Evolutionary conservation across 331 rosid species (phyloP).

Genomic region (Rosa hybrid): DNA sequence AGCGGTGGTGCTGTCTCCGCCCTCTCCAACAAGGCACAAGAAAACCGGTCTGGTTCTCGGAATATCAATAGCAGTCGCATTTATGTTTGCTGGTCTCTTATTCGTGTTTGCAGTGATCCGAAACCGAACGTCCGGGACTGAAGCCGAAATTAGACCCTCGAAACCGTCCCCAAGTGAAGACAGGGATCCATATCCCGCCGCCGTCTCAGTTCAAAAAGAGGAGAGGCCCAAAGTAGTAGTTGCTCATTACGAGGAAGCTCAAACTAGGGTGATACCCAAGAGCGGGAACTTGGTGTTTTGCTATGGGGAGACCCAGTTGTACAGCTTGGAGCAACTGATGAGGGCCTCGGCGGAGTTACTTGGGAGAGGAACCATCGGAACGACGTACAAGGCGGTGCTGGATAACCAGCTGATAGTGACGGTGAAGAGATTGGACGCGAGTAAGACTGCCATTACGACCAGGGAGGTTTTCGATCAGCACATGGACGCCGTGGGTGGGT

Average conservation of each 20-base stretch:
- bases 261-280: slow-evolving; percentile 26
- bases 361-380: slow-evolving; percentile 79
- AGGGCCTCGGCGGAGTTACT: slow-evolving; percentile 90
- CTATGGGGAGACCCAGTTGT: slow-evolving; percentile 59
- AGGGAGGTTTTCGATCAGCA: slow-evolving; percentile 61
- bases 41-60: slow-evolving; percentile 53
- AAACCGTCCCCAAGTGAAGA: slow-evolving; percentile 18
- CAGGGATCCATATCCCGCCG: neutral
- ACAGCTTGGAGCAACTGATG: slow-evolving; percentile 82
- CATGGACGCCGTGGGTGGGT: slow-evolving; percentile 64
- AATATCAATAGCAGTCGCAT: slow-evolving; percentile 32
- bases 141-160: slow-evolving; percentile 3
- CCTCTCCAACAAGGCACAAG: slow-evolving; percentile 34
- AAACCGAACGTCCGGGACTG: neutral
- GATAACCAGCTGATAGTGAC: slow-evolving; percentile 61
- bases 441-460: slow-evolving; percentile 48
- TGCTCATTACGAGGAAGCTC: neutral
- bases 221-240: slow-evolving; percentile 32
- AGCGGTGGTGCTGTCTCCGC: slow-evolving; percentile 36
- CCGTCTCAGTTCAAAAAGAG: neutral
- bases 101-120: slow-evolving; percentile 25
- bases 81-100: slow-evolving; percentile 35
- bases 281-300: slow-evolving; percentile 75
- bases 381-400: slow-evolving; percentile 88
- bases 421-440: slow-evolving; percentile 85